Conservation (phyloP, 495 filamentous ascomycete genomes). For the Lindgomyces ingoldianus region DNA sequence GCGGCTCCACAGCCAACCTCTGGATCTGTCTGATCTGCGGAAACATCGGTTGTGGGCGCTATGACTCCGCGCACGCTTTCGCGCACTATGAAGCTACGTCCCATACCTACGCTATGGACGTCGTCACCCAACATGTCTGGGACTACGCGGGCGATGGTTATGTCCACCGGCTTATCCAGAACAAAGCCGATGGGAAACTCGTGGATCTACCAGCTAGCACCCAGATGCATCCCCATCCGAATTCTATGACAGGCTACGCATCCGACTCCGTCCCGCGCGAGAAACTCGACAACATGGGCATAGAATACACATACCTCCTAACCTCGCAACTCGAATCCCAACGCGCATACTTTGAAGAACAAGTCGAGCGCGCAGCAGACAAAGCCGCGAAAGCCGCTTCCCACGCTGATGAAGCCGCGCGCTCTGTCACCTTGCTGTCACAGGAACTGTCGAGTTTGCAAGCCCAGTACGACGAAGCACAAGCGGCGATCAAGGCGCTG, state of each 20-base stretch:
- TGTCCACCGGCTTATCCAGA: constrained; percentile 91
- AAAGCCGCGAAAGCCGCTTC: constrained; percentile 77
- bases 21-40: constrained; percentile 93
- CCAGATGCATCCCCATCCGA: constrained; percentile 13
- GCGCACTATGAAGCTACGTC: constrained; percentile 86
- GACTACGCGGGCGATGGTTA: constrained; percentile 94
- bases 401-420: constrained; percentile 62
- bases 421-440: constrained; percentile 55
- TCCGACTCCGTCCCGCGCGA: constrained; percentile 80
- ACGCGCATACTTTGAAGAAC: constrained; percentile 89
- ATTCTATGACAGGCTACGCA: constrained; percentile 43
- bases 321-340: constrained; percentile 90
- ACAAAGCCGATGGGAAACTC: constrained; percentile 86
- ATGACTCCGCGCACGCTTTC: constrained; percentile 91
- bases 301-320: constrained; percentile 92
- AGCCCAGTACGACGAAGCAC: constrained; percentile 54
- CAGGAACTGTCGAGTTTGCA: constrained; percentile 57
- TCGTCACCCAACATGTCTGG: constrained; percentile 92
- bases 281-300: constrained; percentile 87
- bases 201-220: constrained; percentile 70
- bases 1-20: constrained; percentile 75
- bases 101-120: constrained; percentile 90
- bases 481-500: constrained; percentile 62
- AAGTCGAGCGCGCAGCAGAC: constrained; percentile 86
- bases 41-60: constrained; percentile 88